Percentiles rank a stretch among this genome's conserved stretches.
phyloP scores from a whole-genome alignment of 805 yeast genomes.

The Lachancea waltii region DNA sequence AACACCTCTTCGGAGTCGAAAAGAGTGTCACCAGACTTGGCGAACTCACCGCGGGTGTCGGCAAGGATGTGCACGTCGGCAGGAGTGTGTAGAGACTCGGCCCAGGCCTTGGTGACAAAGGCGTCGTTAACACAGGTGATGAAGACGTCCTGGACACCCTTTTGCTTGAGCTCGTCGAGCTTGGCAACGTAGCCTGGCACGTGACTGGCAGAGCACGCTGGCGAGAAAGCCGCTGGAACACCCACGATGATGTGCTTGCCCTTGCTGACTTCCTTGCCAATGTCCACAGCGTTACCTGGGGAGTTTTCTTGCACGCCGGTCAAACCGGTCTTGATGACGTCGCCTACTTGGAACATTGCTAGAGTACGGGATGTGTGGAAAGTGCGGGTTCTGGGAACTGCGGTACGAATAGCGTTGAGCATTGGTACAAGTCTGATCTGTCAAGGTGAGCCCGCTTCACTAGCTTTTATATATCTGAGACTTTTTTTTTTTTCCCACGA shows the following conservation, averaged over 20 bases:
- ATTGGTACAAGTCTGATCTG: too few relatives aligned
- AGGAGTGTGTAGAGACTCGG: constrained; percentile 37
- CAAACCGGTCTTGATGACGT: constrained; percentile 48
- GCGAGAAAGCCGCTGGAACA: constrained; percentile 83
- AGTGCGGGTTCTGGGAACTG: background rate
- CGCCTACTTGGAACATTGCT: constrained; percentile 46
- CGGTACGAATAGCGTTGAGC: constrained; percentile 7
- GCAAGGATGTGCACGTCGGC: constrained; percentile 53
- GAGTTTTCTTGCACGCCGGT: constrained; percentile 50
- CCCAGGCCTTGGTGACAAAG: constrained; percentile 82
- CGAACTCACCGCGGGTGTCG: constrained; percentile 73
- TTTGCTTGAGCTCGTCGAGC: constrained; percentile 45
- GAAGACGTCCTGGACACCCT: constrained; percentile 58
- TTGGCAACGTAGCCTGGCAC: constrained; percentile 60
- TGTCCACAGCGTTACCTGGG: constrained; percentile 56
- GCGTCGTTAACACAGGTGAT: constrained; percentile 82
- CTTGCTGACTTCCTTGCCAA: constrained; percentile 40
- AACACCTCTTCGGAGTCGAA: constrained; percentile 74
- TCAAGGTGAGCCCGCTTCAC: too few relatives aligned
- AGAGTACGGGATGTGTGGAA: constrained; percentile 10
- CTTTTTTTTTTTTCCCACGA: too few relatives aligned
- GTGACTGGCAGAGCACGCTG: constrained; percentile 65
- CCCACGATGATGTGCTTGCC: constrained; percentile 54
- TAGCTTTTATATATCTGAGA: too few relatives aligned
- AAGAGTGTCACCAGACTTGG: constrained; percentile 53